A percentile compares a stretch with the other conserved stretches of the same genome.
phyloP scores from a whole-genome alignment of 2,329 filamentous ascomycete genomes.

The Aspergillus sp. region DNA sequence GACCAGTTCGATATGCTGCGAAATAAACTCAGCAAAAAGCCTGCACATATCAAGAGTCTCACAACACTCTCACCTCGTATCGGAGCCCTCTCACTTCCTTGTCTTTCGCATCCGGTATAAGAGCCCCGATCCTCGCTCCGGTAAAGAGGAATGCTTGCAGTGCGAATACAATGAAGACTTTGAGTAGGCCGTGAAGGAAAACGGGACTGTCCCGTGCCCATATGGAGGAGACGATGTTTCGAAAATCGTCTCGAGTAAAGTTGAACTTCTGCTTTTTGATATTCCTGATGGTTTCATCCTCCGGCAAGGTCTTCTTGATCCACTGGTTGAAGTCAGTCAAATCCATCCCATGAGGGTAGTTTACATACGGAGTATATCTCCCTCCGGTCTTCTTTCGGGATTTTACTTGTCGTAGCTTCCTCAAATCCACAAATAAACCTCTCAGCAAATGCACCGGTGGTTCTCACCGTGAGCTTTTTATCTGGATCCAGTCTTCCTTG shows the following conservation, averaged over 20 bases:
- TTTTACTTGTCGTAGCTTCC: slow-evolving; percentile 4
- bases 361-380: slow-evolving; percentile 8
- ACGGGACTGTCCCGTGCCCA: no score
- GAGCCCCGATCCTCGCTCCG: not conserved
- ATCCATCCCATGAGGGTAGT: not conserved
- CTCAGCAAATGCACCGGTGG: slow-evolving; percentile 1
- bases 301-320: slow-evolving; percentile 8
- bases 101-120: not conserved
- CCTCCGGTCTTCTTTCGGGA: not conserved
- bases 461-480: slow-evolving; percentile 4
- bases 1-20: no score
- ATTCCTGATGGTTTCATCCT: not conserved
- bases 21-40: no score
- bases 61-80: no score
- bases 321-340: slow-evolving; percentile 3
- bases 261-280: slow-evolving; percentile 10
- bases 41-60: no score
- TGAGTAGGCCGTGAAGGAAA: no score
- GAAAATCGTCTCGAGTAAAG: slow-evolving; percentile 6
- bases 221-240: no score
- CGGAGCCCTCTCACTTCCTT: no score
- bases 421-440: slow-evolving; percentile 4
- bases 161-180: no score
- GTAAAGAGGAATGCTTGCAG: no score
- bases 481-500: slow-evolving; percentile 3